Evolutionary conservation across 1,284 basidiomycete genomes (phyloP).

Genomic region (Cryptococcus sp.): DNA sequence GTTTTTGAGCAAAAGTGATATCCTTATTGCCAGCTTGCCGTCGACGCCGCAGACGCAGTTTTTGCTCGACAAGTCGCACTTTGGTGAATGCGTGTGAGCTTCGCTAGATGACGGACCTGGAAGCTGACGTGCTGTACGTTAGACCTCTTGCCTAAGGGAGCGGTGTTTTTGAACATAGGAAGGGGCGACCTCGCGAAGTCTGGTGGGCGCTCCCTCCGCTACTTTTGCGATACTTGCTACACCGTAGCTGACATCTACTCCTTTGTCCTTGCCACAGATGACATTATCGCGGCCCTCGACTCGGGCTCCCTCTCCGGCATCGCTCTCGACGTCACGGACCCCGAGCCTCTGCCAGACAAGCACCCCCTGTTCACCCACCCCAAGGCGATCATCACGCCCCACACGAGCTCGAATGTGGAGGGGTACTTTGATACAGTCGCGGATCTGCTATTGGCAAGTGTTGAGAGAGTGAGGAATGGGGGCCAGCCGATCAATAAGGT

Average conservation of each 20-base stretch:
- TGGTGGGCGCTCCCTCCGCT: conserved; percentile 19
- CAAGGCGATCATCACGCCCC: conserved; percentile 30
- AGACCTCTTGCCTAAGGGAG: conserved; percentile 30
- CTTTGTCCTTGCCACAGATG: conserved; percentile 9
- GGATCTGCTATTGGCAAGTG: conserved; percentile 31
- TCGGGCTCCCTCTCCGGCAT: conserved; percentile 30
- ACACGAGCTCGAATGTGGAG: conserved; percentile 26
- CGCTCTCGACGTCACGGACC: conserved; percentile 41
- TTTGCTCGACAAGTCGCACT: conserved; percentile 28
- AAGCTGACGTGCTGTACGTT: background rate
- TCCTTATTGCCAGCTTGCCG: conserved; percentile 44
- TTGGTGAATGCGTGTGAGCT: conserved; percentile 21
- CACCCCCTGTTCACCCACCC: conserved; percentile 36
- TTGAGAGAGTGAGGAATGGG: conserved; percentile 29
- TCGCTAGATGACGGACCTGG: too few species aligned
- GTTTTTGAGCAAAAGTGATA: conserved; percentile 34
- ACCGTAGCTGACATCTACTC: too few species aligned
- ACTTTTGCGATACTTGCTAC: conserved; percentile 9
- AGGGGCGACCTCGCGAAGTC: conserved; percentile 41
- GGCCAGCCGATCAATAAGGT: conserved; percentile 17
- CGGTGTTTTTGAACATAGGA: conserved; percentile 47
- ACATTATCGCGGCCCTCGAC: conserved; percentile 28
- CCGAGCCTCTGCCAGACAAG: conserved; percentile 35
- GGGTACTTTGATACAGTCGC: conserved; percentile 28
- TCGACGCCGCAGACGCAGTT: conserved; percentile 35